Base-by-base conservation (phyloP, 768 basidiomycete genomes). In the Macrolepiota albuminosa region DNA sequence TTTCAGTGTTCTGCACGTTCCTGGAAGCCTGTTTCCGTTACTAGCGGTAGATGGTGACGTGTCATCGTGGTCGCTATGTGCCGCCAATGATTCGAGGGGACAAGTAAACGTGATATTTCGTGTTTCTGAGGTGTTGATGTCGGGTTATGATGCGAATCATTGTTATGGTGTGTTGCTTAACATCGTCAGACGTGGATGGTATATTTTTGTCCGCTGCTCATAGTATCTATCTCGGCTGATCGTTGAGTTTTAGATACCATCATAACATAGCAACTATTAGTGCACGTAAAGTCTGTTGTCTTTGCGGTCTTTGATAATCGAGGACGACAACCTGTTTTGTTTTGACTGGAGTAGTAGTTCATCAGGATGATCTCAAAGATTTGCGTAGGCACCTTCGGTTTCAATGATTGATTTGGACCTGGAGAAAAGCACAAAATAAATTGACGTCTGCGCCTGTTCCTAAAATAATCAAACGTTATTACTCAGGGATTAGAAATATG, bases 11-110 rank as follows among this genome's bases (percentile, higher is more conserved):
- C 61, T 76, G 1, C 61, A 56, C 10, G 45, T 43, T 0, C 65
- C 69, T 5, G 63, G 63, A 0, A 56, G 65, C 6, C 49, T 54
- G 14, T 68, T 64, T 46, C 70, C 71, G 4, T 29, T 73, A 1
- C 70, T 79, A 4, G 73, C 74, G 4, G 73, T 68, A 13, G 53
- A 75, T 56, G 76, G 73, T 0, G 57, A 64, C 45, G 48, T 68
- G 3, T 63, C 72, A 42, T 61, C 73, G 26, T 81, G 79, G 79
- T 77, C 74, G 2, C 60, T 79, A 50, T 79, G 79, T 63, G 70
- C 73, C 4, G 72, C 67, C 46, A 52, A 61, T 1, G 69, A 70
- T 6, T 59, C 56, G 14, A 57, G 61, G 6, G 69, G 64, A 8
- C 74, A 77, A 56, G 73, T 70, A 7, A 77, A 71, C 57, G 67